Evolutionary conservation across 768 basidiomycete genomes (phyloP).

Genomic region (Amanita subjunquillea): DNA sequence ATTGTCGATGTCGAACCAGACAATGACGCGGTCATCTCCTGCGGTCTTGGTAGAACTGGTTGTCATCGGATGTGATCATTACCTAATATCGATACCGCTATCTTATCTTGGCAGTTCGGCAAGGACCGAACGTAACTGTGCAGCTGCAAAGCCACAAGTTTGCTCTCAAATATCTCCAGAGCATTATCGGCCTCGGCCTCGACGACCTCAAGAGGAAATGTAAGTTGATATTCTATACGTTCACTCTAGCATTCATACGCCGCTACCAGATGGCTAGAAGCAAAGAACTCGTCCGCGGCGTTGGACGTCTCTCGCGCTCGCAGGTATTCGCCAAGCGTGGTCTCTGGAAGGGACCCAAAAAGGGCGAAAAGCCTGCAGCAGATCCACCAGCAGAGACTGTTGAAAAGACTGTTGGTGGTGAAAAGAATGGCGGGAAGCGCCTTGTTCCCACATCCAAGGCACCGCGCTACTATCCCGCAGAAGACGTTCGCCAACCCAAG

Average conservation of each 20-base stretch:
- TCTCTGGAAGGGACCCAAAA: slow-evolving; percentile 80
- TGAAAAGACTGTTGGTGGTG: slow-evolving; percentile 80
- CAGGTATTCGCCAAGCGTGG: slow-evolving; percentile 73
- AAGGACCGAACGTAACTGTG: slow-evolving; percentile 29
- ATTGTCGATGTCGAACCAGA: slow-evolving; percentile 86
- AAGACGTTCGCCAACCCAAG: slow-evolving; percentile 88
- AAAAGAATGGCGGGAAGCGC: slow-evolving; percentile 86
- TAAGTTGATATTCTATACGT: slow-evolving; percentile 15
- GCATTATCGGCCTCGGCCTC: slow-evolving; percentile 36
- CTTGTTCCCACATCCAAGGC: slow-evolving; percentile 80
- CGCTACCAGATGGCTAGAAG: slow-evolving; percentile 69
- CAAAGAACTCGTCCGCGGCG: slow-evolving; percentile 72
- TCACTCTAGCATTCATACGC: slow-evolving; percentile 8
- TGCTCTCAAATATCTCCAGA: slow-evolving; percentile 18
- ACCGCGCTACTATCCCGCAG: slow-evolving; percentile 88
- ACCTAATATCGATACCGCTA: slow-evolving; percentile 1
- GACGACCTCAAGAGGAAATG: slow-evolving; percentile 42
- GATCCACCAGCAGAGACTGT: slow-evolving; percentile 50
- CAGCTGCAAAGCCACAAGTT: slow-evolving; percentile 33
- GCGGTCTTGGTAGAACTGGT: background rate
- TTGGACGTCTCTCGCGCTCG: slow-evolving; percentile 78
- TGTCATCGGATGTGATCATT: background rate
- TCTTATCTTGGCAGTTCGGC: slow-evolving; percentile 24
- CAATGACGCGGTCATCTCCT: slow-evolving; percentile 46
- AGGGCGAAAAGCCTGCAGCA: slow-evolving; percentile 53